Base-by-base conservation (phyloP, 2,329 filamentous ascomycete genomes). In the Pseudonectria foliicola region DNA sequence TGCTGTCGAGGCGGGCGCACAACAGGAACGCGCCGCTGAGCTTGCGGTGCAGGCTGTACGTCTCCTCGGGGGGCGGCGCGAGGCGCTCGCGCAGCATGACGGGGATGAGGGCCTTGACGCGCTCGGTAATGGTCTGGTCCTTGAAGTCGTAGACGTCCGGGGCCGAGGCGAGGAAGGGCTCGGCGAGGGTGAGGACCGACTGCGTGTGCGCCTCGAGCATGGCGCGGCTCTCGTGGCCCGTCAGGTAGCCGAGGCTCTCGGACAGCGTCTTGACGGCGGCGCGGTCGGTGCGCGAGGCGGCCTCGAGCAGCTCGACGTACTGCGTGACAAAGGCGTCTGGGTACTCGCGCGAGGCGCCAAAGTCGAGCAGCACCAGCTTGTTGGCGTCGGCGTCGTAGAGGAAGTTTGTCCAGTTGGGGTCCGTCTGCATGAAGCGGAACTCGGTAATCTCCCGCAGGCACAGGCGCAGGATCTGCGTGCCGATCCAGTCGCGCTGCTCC, bases 401-500 rank as follows among this genome's bases (percentile, higher is more conserved):
- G 61, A 98, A 98, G 62, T 98, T 98, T 24, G 90, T 96, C 92
- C 92, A 98, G 68, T 98, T 98, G 27, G 92, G 92, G 56, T 98
- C 92, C 5, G 92, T 98, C 65, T 98, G 92, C 92, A 98, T 98
- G 67, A 94, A 96, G 41, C 73, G 80, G 75, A 95, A 96, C 61
- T 95, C 87, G 45, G 82, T 82, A 49, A 96, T 90, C 64, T 96
- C 92, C 39, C 89, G 82, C 26, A 96, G 73, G 56, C 88, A 96
- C 10, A 98, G 79, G 4, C 88, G 84, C 34, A 96, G 74, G 46
- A 96, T 85, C 53, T 96, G 85, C 1, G 87, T 92, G 34, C 92
- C 92, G 53, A 98, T 94, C 86, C 89, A 95, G 66, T 98, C 88
- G 40, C 82, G 80, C 60, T 96, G 87, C 33, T 77, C 70, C 56